Evolutionary conservation across 257 asterid species (phyloP).

Genomic region (Penstemon davidsonii): DNA sequence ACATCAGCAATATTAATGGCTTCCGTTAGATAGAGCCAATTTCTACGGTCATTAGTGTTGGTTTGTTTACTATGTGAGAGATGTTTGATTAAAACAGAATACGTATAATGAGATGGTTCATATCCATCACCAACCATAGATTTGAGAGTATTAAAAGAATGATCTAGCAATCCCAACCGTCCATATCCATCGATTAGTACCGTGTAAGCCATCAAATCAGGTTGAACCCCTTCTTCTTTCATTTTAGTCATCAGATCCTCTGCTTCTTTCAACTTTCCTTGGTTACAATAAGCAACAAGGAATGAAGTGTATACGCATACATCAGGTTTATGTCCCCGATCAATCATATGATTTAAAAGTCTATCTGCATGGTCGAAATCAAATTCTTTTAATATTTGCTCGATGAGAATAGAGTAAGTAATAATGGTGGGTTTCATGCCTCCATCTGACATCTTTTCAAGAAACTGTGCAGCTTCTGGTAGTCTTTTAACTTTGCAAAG

Average conservation of each 20-base stretch:
- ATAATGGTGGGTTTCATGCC: constrained; percentile 47
- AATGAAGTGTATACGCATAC: constrained; percentile 53
- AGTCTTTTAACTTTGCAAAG: constrained; percentile 43
- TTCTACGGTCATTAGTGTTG: constrained; percentile 16
- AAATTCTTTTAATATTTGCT: constrained; percentile 45
- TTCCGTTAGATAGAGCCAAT: background rate
- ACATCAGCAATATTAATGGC: constrained; percentile 45
- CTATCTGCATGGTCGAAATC: constrained; percentile 44
- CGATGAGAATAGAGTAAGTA: constrained; percentile 49
- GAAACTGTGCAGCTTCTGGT: constrained; percentile 36
- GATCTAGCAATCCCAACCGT: constrained; percentile 38
- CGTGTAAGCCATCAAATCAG: constrained; percentile 50
- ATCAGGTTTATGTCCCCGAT: constrained; percentile 50
- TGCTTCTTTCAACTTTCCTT: constrained; percentile 50
- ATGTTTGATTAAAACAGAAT: constrained; percentile 49
- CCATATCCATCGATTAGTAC: constrained; percentile 57
- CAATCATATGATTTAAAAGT: constrained; percentile 37
- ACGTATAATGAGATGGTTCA: constrained; percentile 52
- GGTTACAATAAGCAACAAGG: constrained; percentile 57
- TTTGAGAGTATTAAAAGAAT: constrained; percentile 42
- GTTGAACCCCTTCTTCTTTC: constrained; percentile 42
- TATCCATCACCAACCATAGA: constrained; percentile 44
- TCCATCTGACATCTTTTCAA: constrained; percentile 43
- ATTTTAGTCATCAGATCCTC: constrained; percentile 45
- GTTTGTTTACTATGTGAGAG: constrained; percentile 27